Base-by-base conservation (phyloP, 345 rosid species). In the Sonneratia alba region DNA sequence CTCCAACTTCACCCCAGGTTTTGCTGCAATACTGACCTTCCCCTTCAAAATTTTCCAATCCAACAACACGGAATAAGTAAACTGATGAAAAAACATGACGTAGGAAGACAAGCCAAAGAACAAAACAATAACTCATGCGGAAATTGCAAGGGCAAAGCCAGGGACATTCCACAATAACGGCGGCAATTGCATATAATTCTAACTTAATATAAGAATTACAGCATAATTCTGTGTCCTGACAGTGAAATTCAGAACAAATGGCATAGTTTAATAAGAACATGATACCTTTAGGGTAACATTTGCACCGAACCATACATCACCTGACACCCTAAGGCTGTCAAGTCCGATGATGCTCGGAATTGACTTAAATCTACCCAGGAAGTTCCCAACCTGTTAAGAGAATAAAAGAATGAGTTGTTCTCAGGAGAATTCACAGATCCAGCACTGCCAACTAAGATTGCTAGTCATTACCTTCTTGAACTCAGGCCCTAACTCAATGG, bases 321-420 rank as follows among this genome's bases (percentile, higher is more conserved):
- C 97, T 34, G 96, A 71, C 69, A 95, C 99, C 89, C 87, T 92
- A 63, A 95, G 93, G 81, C 88, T 87, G 62, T 92, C 96, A 16
- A 95, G 99, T 74, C 87, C 97, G 36, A 88, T 85, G 70, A 95
- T 87, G 74, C 97, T 95, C n/a, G 99, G 99, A 78, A 90, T 92
- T 14, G 97, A 84, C 85, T 90, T 90, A 69, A 95, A 95, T 63
- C 97, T 86, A 70, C 89, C 77, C 86, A 92, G 85, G 87, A 95
- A 95, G 81, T 75, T 84, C 56, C 83, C 79, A 63, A 95, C 99
- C 99, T 92, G 83, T 68, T 32, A 0, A 56, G 24, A 40, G 40
- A 21, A 55, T n/a, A 12, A 37, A 73, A 13, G 9, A 63, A 37
- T 24, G 6, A 0, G 38, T 53, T 65, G 66, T 21, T 37, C 48